Evolutionary conservation across 2,329 filamentous ascomycete species (phyloP).

Genomic region (Zymoseptoria ardabiliae): DNA sequence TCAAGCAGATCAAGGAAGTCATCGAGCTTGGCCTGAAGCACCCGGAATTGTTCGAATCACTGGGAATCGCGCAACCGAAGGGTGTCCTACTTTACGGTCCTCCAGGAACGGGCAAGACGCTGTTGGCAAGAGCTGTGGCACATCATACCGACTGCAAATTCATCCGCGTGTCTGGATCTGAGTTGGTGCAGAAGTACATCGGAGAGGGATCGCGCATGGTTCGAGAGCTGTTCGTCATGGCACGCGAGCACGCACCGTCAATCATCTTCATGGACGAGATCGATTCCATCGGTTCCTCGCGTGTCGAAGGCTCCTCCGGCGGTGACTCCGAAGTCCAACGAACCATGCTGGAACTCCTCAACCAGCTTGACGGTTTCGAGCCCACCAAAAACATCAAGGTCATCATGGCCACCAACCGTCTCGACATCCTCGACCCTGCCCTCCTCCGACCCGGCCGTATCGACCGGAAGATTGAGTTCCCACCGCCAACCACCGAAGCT

Average conservation of each 20-base stretch:
- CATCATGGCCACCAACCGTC: conserved; percentile 98
- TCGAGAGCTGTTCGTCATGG: conserved; percentile 98
- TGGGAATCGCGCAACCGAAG: conserved; percentile 97
- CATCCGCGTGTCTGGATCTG: conserved; percentile 91
- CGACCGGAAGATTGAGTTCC: conserved; percentile 98
- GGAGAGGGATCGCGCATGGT: conserved; percentile 98
- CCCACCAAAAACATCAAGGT: conserved; percentile 97
- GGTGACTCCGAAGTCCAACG: conserved; percentile 97
- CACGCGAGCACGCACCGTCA: conserved; percentile 90
- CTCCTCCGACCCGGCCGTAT: conserved; percentile 93
- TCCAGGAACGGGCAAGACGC: conserved; percentile 92
- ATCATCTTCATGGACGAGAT: conserved; percentile 99
- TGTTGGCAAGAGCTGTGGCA: conserved; percentile 88
- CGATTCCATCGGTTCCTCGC: conserved; percentile 94
- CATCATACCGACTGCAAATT: conserved; percentile 99
- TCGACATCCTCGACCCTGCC: conserved; percentile 94
- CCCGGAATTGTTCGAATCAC: conserved; percentile 96
- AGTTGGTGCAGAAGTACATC: conserved; percentile 98
- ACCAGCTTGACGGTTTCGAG: conserved; percentile 97
- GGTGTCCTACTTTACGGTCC: conserved; percentile 94
- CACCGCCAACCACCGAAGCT: conserved; percentile 90
- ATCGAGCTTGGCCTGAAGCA: conserved; percentile 98
- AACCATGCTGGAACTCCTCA: conserved; percentile 96
- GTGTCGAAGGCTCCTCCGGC: conserved; percentile 89
- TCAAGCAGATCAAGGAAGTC: conserved; percentile 99